Percentiles rank a stretch among this genome's conserved stretches.
phyloP scores from a whole-genome alignment of 805 yeast genomes.

The Hanseniaspora clermontiae region DNA sequence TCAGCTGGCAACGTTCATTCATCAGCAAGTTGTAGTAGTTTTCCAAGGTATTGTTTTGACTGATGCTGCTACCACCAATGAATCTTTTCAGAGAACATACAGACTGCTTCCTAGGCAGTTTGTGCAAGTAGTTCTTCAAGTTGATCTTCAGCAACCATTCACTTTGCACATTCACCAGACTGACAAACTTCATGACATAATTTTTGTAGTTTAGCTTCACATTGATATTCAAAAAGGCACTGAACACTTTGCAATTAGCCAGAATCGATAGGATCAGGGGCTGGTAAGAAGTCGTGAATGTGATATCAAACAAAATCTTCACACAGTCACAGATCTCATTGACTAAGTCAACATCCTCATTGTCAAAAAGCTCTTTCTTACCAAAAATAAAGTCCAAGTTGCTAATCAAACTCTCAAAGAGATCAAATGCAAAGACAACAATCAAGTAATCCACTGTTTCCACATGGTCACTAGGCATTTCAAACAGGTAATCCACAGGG shows the following conservation, averaged over 20 bases:
- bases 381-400: conserved; percentile 18
- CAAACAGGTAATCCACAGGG: conserved; percentile 9
- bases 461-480: conserved; percentile 30
- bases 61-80: not conserved
- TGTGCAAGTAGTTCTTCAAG: conserved; percentile 10
- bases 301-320: not conserved
- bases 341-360: not conserved
- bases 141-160: conserved; percentile 12
- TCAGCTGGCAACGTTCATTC: not conserved
- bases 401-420: conserved; percentile 37
- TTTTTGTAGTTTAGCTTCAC: not conserved
- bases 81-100: conserved; percentile 3
- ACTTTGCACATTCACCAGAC: not conserved
- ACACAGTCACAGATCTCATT: not conserved
- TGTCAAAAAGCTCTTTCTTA: not conserved
- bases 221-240: not conserved
- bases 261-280: conserved; percentile 5
- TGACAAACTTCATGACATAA: not conserved
- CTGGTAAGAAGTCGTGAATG: conserved; percentile 12
- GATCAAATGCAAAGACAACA: conserved; percentile 41
- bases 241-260: not conserved
- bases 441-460: conserved; percentile 40
- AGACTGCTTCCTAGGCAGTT: conserved; percentile 5
- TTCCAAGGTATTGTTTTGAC: not conserved
- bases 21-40: not conserved